Evolutionary conservation across 1,284 basidiomycete species (phyloP).

Genomic region (Heterobasidion occidentale): DNA sequence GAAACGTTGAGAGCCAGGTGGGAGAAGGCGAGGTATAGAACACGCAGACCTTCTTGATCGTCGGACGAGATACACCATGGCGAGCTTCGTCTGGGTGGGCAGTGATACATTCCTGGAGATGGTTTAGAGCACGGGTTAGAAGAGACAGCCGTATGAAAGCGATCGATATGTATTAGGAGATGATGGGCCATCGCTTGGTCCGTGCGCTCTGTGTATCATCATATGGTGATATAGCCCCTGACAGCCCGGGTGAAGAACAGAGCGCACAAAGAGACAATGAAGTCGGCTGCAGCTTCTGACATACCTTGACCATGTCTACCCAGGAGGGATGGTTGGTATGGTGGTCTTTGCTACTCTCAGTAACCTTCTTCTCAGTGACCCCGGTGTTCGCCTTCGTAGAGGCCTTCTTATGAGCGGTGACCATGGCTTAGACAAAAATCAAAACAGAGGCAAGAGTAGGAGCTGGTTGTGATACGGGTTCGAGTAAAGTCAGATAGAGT

Average conservation of each 20-base stretch:
- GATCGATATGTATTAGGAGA: too few species aligned
- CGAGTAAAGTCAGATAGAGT: too few species aligned
- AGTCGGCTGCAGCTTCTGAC: slow-evolving; percentile 6
- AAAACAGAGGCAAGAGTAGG: background rate
- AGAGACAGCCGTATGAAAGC: too few species aligned
- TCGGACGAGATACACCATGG: slow-evolving; percentile 65
- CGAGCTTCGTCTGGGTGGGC: slow-evolving; percentile 59
- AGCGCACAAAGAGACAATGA: slow-evolving; percentile 4
- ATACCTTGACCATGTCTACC: slow-evolving; percentile 56
- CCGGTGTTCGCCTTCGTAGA: background rate
- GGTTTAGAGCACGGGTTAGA: slow-evolving; percentile 1
- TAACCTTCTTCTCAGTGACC: slow-evolving; percentile 16
- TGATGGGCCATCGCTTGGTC: too few species aligned
- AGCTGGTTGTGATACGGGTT: background rate
- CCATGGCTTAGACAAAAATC: background rate
- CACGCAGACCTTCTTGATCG: slow-evolving; percentile 73
- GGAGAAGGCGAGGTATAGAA: background rate
- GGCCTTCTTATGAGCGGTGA: background rate
- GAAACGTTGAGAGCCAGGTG: background rate
- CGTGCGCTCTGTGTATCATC: too few species aligned
- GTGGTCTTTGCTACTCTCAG: slow-evolving; percentile 20
- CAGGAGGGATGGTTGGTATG: slow-evolving; percentile 39
- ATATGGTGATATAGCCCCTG: too few species aligned
- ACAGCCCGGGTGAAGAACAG: too few species aligned
- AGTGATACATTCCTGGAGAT: slow-evolving; percentile 57